These are phyloP conservation scores for Calocybe gambosa DNA, from an alignment of 1,284 basidiomycete species.

Conservation along the genomic window DNA sequence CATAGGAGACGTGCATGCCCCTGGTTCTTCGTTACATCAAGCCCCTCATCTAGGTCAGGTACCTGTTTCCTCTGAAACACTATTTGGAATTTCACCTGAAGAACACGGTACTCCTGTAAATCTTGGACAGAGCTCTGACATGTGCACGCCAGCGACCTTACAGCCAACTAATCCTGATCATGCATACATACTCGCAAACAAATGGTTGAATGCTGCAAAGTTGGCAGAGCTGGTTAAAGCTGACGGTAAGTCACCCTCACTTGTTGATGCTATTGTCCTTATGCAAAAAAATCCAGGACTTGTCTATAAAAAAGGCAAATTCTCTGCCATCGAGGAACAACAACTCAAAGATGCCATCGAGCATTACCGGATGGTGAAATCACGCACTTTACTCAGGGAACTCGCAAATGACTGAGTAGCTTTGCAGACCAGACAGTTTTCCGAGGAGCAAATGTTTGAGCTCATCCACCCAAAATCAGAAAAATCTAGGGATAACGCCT, in stretches of 20 bases:
- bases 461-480: slow-evolving; percentile 64
- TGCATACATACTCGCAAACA: slow-evolving; percentile 53
- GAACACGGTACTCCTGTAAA: slow-evolving; percentile 14
- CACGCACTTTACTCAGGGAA: not conserved
- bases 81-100: slow-evolving; percentile 21
- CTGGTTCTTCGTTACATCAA: slow-evolving; percentile 18
- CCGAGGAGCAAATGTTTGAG: slow-evolving; percentile 47
- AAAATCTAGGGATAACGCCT: slow-evolving; percentile 52
- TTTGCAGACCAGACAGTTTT: slow-evolving; percentile 32
- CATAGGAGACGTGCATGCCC: slow-evolving; percentile 47
- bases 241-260: slow-evolving; percentile 42
- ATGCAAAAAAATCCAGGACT: slow-evolving; percentile 43
- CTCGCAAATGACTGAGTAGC: slow-evolving; percentile 1
- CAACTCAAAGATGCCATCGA: slow-evolving; percentile 60
- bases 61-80: slow-evolving; percentile 23
- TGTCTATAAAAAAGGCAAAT: slow-evolving; percentile 80
- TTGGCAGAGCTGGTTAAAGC: slow-evolving; percentile 59
- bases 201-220: slow-evolving; percentile 67
- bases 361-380: slow-evolving; percentile 50
- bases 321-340: slow-evolving; percentile 68
- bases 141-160: slow-evolving; percentile 23
- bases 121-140: slow-evolving; percentile 22
- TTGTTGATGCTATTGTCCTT: slow-evolving; percentile 9
- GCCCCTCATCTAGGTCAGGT: slow-evolving; percentile 24
- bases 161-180: slow-evolving; percentile 34